A percentile compares a stretch with the other conserved stretches of the same genome.
Conservation (phyloP, 2,329 filamentous ascomycete species). For the Trichoderma atrobrunneum region DNA sequence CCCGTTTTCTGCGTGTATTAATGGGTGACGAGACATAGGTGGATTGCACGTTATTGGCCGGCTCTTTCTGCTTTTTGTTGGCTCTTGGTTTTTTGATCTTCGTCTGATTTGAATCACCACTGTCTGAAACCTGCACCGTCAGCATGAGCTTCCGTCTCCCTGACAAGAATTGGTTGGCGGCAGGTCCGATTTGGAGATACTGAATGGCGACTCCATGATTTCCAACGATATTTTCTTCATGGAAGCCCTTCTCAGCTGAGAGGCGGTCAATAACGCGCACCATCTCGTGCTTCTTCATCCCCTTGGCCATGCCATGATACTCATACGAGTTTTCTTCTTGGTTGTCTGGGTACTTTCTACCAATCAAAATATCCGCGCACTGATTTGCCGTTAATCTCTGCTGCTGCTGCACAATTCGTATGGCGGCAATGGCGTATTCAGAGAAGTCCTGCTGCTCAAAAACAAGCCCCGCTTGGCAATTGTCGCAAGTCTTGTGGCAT, state of each 20-base stretch:
- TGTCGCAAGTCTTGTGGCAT: constrained; percentile 80
- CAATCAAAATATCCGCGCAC: constrained; percentile 80
- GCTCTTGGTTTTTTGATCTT: constrained; percentile 37
- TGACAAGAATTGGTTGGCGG: constrained; percentile 42
- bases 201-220: constrained; percentile 65
- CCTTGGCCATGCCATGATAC: constrained; percentile 66
- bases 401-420: constrained; percentile 64
- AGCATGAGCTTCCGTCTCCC: constrained; percentile 47
- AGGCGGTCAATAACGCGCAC: constrained; percentile 82
- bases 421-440: constrained; percentile 65
- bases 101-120: constrained; percentile 30
- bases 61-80: constrained; percentile 35
- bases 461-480: constrained; percentile 70
- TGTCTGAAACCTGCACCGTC: constrained; percentile 39
- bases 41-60: constrained; percentile 41
- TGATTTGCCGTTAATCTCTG: constrained; percentile 68
- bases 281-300: constrained; percentile 70
- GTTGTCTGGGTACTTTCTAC: constrained; percentile 60
- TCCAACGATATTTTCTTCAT: constrained; percentile 59
- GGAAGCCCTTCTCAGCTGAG: constrained; percentile 68
- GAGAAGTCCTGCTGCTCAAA: constrained; percentile 78
- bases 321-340: constrained; percentile 52
- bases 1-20: constrained; percentile 33
- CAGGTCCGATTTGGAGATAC: constrained; percentile 58
- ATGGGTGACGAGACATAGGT: constrained; percentile 55